A percentile compares a stretch with the other conserved stretches of the same genome.
These are phyloP conservation scores for Mortierella sp. DNA, from an alignment of 371 early-diverging fungal genomes.

Conservation along the genomic window DNA sequence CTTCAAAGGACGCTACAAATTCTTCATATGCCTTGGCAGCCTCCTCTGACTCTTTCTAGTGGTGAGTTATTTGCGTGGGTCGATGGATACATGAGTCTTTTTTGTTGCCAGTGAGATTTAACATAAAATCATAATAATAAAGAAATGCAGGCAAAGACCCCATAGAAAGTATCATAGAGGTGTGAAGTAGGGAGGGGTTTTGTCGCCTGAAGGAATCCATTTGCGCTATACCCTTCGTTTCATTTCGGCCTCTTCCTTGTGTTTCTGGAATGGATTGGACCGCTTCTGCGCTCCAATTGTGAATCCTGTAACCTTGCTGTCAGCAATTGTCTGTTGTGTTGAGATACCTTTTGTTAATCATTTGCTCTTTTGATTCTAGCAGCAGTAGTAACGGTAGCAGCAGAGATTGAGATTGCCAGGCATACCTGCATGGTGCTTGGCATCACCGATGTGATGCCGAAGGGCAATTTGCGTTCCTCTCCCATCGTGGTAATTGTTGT, in stretches of 20 bases:
- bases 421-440: conserved; percentile 54
- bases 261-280: conserved; percentile 76
- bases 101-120: conserved; percentile 6
- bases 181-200: not conserved
- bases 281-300: conserved; percentile 76
- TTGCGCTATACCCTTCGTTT: conserved; percentile 73
- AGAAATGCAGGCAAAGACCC: not conserved
- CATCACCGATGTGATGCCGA: conserved; percentile 54
- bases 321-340: conserved; percentile 63
- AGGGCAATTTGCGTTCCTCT: conserved; percentile 52
- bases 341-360: not conserved
- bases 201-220: conserved; percentile 9
- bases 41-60: conserved; percentile 75
- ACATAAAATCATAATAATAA: not conserved
- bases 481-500: conserved; percentile 15
- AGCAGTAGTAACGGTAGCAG: not conserved
- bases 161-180: not conserved
- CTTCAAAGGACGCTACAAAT: conserved; percentile 89
- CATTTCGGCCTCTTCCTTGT: conserved; percentile 80
- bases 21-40: conserved; percentile 86
- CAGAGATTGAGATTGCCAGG: not conserved
- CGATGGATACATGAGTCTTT: conserved; percentile 26
- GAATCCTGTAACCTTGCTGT: conserved; percentile 77
- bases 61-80: conserved; percentile 8
- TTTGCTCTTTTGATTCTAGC: not conserved